These are phyloP conservation scores for Calocybe cyanea DNA, from an alignment of 768 basidiomycete species.

Conservation along the genomic window DNA sequence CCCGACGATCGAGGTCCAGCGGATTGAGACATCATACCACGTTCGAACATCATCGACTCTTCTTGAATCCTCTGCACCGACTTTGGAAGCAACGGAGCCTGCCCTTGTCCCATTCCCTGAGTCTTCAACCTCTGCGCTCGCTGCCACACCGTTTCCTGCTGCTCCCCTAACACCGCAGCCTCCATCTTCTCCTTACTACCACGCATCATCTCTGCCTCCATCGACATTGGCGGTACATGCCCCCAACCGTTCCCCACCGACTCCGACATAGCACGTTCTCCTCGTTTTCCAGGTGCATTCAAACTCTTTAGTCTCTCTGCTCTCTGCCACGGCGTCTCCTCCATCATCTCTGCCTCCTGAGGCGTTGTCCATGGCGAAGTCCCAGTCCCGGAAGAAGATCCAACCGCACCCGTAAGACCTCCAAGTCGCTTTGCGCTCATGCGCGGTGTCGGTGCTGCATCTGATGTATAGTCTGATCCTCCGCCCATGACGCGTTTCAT, in stretches of 20 bases:
- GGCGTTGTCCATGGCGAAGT: constrained; percentile 6
- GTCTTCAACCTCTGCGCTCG: neutral
- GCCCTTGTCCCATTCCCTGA: no score
- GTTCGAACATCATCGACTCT: constrained; percentile 3
- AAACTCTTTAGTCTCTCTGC: neutral
- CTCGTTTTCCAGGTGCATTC: neutral
- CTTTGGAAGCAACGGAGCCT: neutral
- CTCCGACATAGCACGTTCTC: constrained; percentile 1
- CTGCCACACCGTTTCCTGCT: constrained; percentile 5
- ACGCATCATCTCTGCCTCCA: neutral
- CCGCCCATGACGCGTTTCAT: constrained; percentile 5
- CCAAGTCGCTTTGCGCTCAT: constrained; percentile 1
- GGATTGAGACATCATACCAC: neutral
- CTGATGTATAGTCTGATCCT: constrained; percentile 9
- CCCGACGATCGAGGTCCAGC: neutral
- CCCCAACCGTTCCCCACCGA: constrained; percentile 2
- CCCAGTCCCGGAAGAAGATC: neutral
- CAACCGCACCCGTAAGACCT: neutral
- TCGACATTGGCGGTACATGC: neutral
- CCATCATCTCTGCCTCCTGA: neutral
- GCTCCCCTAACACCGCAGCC: neutral
- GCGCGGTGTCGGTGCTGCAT: constrained; percentile 9
- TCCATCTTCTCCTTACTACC: neutral
- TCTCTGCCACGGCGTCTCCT: constrained; percentile 6
- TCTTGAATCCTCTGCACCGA: constrained; percentile 2